phyloP scores from a whole-genome alignment of 108 stramenopile species.

The Nitzschia sp. region DNA sequence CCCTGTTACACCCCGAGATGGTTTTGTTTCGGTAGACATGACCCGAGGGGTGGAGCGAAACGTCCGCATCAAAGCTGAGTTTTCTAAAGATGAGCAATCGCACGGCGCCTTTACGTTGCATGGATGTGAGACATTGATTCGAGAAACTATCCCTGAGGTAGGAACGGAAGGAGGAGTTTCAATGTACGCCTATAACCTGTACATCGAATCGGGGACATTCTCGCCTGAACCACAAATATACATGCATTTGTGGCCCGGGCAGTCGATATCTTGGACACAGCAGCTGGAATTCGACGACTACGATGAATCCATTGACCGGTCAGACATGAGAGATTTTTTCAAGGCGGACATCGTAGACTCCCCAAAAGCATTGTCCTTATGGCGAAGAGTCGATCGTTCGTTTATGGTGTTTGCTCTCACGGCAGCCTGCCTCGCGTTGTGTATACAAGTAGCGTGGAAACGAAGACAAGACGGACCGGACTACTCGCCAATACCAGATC shows the following conservation, averaged over 20 bases:
- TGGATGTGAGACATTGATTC: slow-evolving; percentile 62
- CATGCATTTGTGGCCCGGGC: slow-evolving; percentile 58
- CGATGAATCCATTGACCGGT: background rate
- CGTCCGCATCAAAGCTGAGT: slow-evolving; percentile 78
- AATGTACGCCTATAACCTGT: slow-evolving; percentile 82
- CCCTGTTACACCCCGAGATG: slow-evolving; percentile 32
- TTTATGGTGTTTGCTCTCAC: slow-evolving; percentile 3
- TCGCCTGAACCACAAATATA: slow-evolving; percentile 79
- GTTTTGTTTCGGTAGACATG: slow-evolving; percentile 51
- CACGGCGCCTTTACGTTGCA: slow-evolving; percentile 60
- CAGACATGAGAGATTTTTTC: background rate
- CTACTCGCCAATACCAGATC: slow-evolving; percentile 5
- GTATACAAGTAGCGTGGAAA: background rate
- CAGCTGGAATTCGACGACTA: slow-evolving; percentile 30
- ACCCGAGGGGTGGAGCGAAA: slow-evolving; percentile 54
- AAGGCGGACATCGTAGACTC: background rate
- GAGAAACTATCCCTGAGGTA: slow-evolving; percentile 61
- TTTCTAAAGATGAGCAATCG: slow-evolving; percentile 54
- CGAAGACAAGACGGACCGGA: background rate
- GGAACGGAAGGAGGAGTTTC: slow-evolving; percentile 38
- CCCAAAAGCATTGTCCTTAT: background rate
- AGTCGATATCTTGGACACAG: slow-evolving; percentile 79
- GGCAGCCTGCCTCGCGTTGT: slow-evolving; percentile 12
- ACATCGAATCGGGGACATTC: slow-evolving; percentile 71
- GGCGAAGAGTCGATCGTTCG: background rate